Evolutionary conservation across 805 yeast genomes (phyloP).

Genomic region (Pichia cabralensis): DNA sequence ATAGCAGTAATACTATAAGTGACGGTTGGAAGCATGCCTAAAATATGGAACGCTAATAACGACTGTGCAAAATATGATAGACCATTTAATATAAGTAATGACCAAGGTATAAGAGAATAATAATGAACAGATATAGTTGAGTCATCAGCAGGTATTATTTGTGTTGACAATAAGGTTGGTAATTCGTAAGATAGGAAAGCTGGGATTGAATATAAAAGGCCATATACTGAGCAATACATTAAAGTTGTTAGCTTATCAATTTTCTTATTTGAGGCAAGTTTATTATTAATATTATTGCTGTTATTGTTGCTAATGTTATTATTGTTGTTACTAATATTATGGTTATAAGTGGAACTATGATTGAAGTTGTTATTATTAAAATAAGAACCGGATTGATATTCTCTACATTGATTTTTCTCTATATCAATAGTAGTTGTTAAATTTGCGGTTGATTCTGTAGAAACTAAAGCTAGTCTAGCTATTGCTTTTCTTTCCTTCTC

Average conservation of each 20-base stretch:
- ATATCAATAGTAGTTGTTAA: too few species aligned
- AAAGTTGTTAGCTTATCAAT: slow-evolving; percentile 78
- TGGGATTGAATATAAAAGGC: slow-evolving; percentile 60
- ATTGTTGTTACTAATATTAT: too few species aligned
- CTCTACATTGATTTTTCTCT: too few species aligned
- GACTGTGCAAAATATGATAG: slow-evolving; percentile 73
- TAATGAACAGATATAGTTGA: slow-evolving; percentile 7
- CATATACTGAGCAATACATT: slow-evolving; percentile 68
- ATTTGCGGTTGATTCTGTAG: too few species aligned
- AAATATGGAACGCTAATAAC: slow-evolving; percentile 66
- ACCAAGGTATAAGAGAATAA: slow-evolving; percentile 30
- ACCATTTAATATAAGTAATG: slow-evolving; percentile 53
- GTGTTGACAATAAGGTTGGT: slow-evolving; percentile 16
- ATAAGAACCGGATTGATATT: too few species aligned
- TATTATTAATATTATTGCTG: too few species aligned
- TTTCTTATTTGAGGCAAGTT: too few species aligned
- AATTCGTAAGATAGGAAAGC: slow-evolving; percentile 64
- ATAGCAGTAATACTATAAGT: slow-evolving; percentile 80
- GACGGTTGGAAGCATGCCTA: slow-evolving; percentile 75
- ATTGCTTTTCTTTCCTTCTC: too few species aligned
- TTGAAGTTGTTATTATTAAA: too few species aligned
- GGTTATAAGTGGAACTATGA: too few species aligned
- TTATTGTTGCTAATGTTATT: too few species aligned
- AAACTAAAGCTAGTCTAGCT: too few species aligned
- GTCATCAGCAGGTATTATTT: slow-evolving; percentile 4